These are phyloP conservation scores for Ophiostoma ulmi DNA, from an alignment of 2,329 filamentous ascomycete genomes.

Conservation along the genomic window DNA sequence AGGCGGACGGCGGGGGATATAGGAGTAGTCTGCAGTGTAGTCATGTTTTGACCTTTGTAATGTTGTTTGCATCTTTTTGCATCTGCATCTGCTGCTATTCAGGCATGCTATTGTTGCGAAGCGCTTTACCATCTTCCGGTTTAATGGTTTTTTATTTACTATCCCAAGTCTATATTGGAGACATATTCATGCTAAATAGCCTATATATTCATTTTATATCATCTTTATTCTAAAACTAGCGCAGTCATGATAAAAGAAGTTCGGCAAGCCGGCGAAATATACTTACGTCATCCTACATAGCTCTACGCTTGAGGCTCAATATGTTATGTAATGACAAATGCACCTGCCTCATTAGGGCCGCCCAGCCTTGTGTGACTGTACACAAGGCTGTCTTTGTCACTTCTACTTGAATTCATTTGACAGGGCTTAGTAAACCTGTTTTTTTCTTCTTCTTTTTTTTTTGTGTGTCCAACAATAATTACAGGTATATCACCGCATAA, in stretches of 20 bases:
- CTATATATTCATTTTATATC: neutral
- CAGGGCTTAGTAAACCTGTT: too few relatives aligned
- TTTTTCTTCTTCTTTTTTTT: too few relatives aligned
- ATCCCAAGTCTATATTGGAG: neutral
- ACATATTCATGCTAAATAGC: neutral
- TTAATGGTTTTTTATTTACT: neutral
- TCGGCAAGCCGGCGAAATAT: neutral
- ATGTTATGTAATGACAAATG: neutral
- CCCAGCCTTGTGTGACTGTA: neutral
- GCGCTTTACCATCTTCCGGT: neutral
- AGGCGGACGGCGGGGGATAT: conserved; percentile 46
- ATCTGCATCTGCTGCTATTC: neutral
- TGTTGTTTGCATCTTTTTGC: neutral
- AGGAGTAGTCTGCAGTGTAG: neutral
- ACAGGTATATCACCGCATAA: too few relatives aligned
- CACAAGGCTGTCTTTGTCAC: neutral
- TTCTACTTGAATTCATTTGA: neutral
- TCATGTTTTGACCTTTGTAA: neutral
- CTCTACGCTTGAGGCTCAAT: neutral
- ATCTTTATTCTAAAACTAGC: neutral
- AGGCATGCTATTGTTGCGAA: neutral
- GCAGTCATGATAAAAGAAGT: neutral
- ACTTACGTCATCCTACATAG: neutral
- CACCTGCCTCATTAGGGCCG: neutral
- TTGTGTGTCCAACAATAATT: too few relatives aligned